These are phyloP conservation scores for Leccinum imitatum DNA, from an alignment of 768 basidiomycete genomes.

Conservation along the genomic window DNA sequence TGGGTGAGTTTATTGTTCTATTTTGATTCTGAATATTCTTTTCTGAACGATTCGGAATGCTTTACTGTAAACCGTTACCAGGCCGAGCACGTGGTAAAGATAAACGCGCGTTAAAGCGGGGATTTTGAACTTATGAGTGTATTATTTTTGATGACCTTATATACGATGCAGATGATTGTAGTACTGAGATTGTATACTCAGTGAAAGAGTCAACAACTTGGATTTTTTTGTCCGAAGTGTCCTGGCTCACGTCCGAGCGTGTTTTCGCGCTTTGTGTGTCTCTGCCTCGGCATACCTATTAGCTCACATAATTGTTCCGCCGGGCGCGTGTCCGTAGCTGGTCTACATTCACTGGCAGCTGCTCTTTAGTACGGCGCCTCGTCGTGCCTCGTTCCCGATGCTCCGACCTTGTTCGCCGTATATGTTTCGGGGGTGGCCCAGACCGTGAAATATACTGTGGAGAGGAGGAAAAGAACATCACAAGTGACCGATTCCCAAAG, in stretches of 20 bases:
- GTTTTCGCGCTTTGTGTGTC: no score
- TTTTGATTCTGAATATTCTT: not conserved
- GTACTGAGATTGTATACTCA: not conserved
- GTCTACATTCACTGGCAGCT: no score
- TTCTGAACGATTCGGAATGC: constrained; percentile 35
- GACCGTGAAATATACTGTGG: no score
- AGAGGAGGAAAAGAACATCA: no score
- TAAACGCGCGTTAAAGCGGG: not conserved
- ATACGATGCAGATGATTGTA: not conserved
- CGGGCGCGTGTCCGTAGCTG: no score
- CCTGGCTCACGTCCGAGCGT: not conserved
- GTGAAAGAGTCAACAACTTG: not conserved
- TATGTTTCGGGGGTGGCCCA: no score
- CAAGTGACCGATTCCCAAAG: no score
- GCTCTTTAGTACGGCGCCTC: no score
- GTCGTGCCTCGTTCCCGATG: no score
- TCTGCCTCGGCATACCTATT: constrained; percentile 63
- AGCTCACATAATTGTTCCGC: no score
- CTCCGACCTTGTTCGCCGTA: no score
- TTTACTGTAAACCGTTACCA: not conserved
- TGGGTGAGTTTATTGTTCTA: constrained; percentile 22
- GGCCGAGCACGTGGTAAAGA: not conserved
- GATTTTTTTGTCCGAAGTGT: not conserved
- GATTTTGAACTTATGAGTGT: not conserved
- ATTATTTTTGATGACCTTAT: not conserved